phyloP scores from a whole-genome alignment of 495 filamentous ascomycete species.

The Haplographium delicatum region DNA sequence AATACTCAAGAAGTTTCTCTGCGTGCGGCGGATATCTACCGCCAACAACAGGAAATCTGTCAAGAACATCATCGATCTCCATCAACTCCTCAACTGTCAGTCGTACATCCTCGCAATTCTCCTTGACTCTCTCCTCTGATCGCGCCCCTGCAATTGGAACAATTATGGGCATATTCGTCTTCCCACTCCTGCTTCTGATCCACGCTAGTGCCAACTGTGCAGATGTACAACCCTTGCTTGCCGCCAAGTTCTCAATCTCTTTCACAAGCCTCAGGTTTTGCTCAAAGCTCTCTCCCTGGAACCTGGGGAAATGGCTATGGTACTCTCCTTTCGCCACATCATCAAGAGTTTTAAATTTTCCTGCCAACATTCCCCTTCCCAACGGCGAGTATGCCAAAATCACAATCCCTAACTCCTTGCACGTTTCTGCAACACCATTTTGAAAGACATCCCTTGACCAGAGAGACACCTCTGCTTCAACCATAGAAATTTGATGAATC shows the following conservation, averaged over 20 bases:
- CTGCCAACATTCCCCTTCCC: slow-evolving; percentile 35
- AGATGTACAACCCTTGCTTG: slow-evolving; percentile 61
- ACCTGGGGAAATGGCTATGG: slow-evolving; percentile 53
- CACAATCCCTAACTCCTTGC: slow-evolving; percentile 64
- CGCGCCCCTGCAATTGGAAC: slow-evolving; percentile 79
- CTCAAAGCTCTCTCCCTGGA: slow-evolving; percentile 62
- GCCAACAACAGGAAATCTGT: slow-evolving; percentile 36
- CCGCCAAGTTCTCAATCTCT: slow-evolving; percentile 60
- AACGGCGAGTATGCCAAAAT: slow-evolving; percentile 47
- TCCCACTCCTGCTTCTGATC: slow-evolving; percentile 32
- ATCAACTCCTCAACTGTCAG: slow-evolving; percentile 44
- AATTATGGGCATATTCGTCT: slow-evolving; percentile 61
- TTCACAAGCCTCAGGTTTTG: slow-evolving; percentile 68
- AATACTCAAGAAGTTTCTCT: too few relatives aligned
- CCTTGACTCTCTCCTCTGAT: slow-evolving; percentile 36
- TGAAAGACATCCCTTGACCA: slow-evolving; percentile 58
- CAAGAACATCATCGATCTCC: slow-evolving; percentile 42
- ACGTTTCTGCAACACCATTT: slow-evolving; percentile 70
- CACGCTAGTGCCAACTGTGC: slow-evolving; percentile 76
- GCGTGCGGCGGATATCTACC: slow-evolving; percentile 29
- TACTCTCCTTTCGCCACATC: slow-evolving; percentile 59
- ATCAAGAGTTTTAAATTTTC: slow-evolving; percentile 49
- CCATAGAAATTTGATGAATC: slow-evolving; percentile 60
- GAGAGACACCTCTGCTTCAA: slow-evolving; percentile 77
- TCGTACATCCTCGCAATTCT: slow-evolving; percentile 43